A percentile compares a stretch with the other conserved stretches of the same genome.
phyloP scores from a whole-genome alignment of 768 basidiomycete species.

The Ramaria sp. region DNA sequence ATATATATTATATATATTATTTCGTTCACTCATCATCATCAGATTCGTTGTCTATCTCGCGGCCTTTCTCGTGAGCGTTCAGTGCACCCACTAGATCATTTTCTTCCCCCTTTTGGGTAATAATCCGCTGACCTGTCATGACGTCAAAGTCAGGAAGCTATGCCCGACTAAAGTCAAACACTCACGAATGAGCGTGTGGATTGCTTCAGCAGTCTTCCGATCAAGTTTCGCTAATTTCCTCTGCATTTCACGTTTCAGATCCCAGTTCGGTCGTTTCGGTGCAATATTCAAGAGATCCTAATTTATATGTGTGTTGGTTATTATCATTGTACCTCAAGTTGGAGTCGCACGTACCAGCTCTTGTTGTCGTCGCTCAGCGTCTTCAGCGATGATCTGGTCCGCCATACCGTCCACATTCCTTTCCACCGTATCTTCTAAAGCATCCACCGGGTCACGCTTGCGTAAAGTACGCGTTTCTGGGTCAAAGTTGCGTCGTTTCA shows the following conservation, averaged over 20 bases:
- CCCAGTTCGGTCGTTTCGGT: conserved; percentile 95
- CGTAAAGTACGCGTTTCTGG: conserved; percentile 72
- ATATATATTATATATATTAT: conserved; percentile 1
- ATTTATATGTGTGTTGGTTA: neutral
- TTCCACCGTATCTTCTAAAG: conserved; percentile 80
- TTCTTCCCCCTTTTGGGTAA: conserved; percentile 67
- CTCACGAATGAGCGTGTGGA: conserved; percentile 88
- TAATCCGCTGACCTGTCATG: conserved; percentile 59
- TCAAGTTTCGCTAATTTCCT: conserved; percentile 86
- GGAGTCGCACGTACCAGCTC: conserved; percentile 57
- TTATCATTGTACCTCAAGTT: neutral
- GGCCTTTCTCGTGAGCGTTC: conserved; percentile 59
- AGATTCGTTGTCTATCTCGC: conserved; percentile 39
- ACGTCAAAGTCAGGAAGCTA: neutral
- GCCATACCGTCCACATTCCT: conserved; percentile 74
- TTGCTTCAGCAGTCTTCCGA: conserved; percentile 81
- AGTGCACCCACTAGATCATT: conserved; percentile 78
- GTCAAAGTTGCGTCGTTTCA: conserved; percentile 81
- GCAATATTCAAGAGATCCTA: conserved; percentile 96
- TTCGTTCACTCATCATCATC: conserved; percentile 51
- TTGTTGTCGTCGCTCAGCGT: conserved; percentile 74
- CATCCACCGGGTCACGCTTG: conserved; percentile 46
- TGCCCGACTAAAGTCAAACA: conserved; percentile 11
- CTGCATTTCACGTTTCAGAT: conserved; percentile 88
- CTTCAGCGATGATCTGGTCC: conserved; percentile 75